Percentiles rank a stretch among this genome's conserved stretches.
These are phyloP conservation scores for Alternaria metachromatica DNA, from an alignment of 2,329 filamentous ascomycete species.

Conservation along the genomic window DNA sequence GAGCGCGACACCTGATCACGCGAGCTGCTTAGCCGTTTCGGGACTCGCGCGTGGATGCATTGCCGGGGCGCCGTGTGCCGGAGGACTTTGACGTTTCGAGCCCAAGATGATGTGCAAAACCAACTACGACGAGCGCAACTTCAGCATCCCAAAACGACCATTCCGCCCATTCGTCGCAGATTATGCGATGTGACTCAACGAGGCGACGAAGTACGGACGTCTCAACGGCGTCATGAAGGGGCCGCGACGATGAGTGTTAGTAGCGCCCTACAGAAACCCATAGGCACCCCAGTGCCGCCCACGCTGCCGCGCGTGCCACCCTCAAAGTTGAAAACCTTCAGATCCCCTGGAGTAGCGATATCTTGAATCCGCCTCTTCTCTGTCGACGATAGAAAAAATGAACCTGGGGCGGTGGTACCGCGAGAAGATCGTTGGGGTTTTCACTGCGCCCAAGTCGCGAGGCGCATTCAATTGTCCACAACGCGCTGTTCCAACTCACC, in stretches of 20 bases:
- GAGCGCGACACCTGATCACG: background rate
- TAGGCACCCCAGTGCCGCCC: background rate
- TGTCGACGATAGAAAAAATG: background rate
- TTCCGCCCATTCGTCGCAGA: background rate
- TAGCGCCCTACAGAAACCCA: background rate
- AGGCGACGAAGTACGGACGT: background rate
- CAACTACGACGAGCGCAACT: background rate
- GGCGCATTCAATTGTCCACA: background rate
- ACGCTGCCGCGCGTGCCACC: background rate
- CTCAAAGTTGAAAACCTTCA: background rate
- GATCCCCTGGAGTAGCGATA: background rate
- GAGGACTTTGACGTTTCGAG: background rate
- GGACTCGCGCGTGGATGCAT: background rate
- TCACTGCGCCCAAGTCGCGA: background rate
- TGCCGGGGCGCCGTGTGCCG: too few relatives aligned
- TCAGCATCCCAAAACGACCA: background rate
- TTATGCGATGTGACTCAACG: background rate
- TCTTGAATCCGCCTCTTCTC: background rate
- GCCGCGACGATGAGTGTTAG: background rate
- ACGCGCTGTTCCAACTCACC: fast-evolving
- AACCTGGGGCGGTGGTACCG: background rate
- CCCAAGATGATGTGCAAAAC: background rate
- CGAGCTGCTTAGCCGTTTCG: background rate
- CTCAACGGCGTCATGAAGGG: background rate
- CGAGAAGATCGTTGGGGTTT: background rate